Evolutionary conservation across 2,329 filamentous ascomycete species (phyloP).

Genomic region (Ophiocordyceps sinensis): DNA sequence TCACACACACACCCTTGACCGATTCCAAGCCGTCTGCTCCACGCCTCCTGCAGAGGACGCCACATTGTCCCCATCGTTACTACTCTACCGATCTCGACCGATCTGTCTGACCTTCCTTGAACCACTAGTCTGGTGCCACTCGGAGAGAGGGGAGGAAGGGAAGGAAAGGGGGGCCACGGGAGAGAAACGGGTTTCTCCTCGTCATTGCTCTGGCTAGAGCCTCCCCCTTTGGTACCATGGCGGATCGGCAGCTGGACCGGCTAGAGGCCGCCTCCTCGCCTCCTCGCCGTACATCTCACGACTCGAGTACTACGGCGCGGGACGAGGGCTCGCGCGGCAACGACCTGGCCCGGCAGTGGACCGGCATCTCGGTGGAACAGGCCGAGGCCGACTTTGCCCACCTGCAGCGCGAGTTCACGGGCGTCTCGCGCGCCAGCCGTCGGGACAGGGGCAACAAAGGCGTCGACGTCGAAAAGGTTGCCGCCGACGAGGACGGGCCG

Average conservation of each 20-base stretch:
- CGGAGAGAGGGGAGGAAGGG: too few species aligned
- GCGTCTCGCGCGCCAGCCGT: slow-evolving; percentile 37
- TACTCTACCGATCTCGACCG: too few species aligned
- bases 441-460: slow-evolving; percentile 8
- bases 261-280: not conserved
- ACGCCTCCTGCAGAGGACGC: too few species aligned
- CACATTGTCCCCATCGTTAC: too few species aligned
- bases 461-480: slow-evolving; percentile 44
- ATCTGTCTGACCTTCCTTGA: too few species aligned
- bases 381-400: slow-evolving; percentile 59
- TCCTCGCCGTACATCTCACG: not conserved
- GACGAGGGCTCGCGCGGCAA: not conserved
- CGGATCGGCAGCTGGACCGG: not conserved
- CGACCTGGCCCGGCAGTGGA: not conserved
- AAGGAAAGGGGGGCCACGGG: not conserved
- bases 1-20: too few species aligned
- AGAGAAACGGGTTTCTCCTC: not conserved
- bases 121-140: too few species aligned
- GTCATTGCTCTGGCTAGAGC: not conserved
- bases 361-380: slow-evolving; percentile 47
- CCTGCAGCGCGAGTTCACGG: slow-evolving; percentile 46
- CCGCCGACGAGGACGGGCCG: slow-evolving; percentile 16
- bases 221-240: too few species aligned
- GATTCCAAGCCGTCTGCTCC: too few species aligned
- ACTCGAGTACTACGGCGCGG: not conserved